Base-by-base conservation (phyloP, 2,329 filamentous ascomycete species). In the Chalaropsis thielavioides region DNA sequence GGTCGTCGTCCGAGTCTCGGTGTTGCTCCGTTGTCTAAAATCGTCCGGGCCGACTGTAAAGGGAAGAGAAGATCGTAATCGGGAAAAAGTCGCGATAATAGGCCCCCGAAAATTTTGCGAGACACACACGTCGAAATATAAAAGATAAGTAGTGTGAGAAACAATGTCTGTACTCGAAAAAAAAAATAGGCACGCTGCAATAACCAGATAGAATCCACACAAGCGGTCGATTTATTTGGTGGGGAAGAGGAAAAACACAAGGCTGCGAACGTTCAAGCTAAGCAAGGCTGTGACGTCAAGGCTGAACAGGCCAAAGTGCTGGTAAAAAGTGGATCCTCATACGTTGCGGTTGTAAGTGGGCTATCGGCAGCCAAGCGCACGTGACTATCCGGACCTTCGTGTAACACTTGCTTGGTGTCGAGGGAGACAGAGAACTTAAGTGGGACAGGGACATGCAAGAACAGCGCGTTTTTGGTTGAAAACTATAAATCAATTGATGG, bases 221-320 rank as follows among this genome's bases (percentile, higher is more conserved):
- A 51, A 51, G 22, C 10, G 8, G 35, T 38, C 35, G 5, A 49
- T 49, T 40, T 35, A 10, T 59, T 59, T 43, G 56, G 49, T 64
- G 19, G 62, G 43, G 46, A 63, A 24, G 40, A 38, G 3, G 31
- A 19, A 60, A 38, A 24, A 61, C 24, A 43, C 35, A 51, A 65
- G 38, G 35, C 24, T 31, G 35, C 46, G n/a, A 51, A 27, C 17
- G n/a, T 38, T 65, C 11, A 64, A 64, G 40, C 24, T 35, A 43
- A 13, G n/a, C 65, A 64, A 67, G 65, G 65, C 65, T 67, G 65
- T 67, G 62, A 64, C 65, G 65, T 67, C 65, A 67, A 67, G 59
- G 60, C 65, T 67, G 62, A 62, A 64, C n/a, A 41, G 44, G 31
- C 27, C 44, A 19, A 51, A 51, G 46, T 38, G 27, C 24, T 35